These are phyloP conservation scores for Panicum miliaceum DNA, from an alignment of 176 grass and related monocot genomes.

Conservation along the genomic window DNA sequence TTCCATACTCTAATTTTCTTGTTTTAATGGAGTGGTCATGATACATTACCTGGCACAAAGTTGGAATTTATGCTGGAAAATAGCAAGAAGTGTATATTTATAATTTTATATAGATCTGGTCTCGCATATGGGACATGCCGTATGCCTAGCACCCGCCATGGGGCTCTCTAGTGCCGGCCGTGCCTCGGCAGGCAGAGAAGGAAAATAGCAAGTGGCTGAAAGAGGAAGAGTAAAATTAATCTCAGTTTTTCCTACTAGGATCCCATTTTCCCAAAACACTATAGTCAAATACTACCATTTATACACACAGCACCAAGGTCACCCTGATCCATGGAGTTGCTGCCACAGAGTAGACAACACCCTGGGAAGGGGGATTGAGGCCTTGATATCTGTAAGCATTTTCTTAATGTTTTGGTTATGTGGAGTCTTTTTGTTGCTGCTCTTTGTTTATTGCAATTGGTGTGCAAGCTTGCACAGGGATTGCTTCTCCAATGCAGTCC, in stretches of 20 bases:
- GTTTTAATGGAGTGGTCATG: too few relatives aligned
- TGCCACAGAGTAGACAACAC: constrained; percentile 45
- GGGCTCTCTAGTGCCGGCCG: not conserved
- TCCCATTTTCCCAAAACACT: constrained; percentile 21
- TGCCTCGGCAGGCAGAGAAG: not conserved
- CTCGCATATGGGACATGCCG: too few relatives aligned
- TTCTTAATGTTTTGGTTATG: constrained; percentile 23
- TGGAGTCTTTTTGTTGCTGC: constrained; percentile 36
- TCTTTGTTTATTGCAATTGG: constrained; percentile 46
- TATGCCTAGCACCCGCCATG: not conserved
- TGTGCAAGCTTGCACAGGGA: constrained; percentile 33
- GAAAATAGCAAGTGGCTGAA: constrained; percentile 15
- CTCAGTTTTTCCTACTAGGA: not conserved
- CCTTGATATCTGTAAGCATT: constrained; percentile 29
- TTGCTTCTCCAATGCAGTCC: constrained; percentile 52
- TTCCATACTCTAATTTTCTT: not conserved
- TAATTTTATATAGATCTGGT: too few relatives aligned
- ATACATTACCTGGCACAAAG: not conserved
- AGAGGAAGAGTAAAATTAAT: not conserved
- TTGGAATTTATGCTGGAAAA: not conserved
- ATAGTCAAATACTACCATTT: constrained; percentile 40
- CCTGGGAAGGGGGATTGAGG: constrained; percentile 34
- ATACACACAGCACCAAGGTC: constrained; percentile 20
- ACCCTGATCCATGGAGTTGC: constrained; percentile 41
- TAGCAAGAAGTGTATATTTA: too few relatives aligned